These are phyloP conservation scores for Macrophomina phaseolina DNA, from an alignment of 2,329 filamentous ascomycete genomes.

Conservation along the genomic window DNA sequence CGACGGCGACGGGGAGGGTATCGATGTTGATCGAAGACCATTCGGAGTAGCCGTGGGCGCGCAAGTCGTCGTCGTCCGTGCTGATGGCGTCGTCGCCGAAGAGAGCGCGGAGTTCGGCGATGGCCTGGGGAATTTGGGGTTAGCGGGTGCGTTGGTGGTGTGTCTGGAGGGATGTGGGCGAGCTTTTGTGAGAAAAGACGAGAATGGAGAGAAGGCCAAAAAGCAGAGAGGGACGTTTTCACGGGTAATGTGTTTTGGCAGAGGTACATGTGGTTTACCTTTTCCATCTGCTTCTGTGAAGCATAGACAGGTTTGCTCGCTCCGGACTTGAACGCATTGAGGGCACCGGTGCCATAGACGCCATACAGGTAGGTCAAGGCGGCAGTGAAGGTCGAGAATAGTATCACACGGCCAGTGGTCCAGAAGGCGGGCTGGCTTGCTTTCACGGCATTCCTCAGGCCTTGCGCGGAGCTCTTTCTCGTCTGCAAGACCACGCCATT, in stretches of 20 bases:
- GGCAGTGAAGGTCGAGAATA: conserved; percentile 57
- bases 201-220: background rate
- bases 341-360: conserved; percentile 46
- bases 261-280: conserved; percentile 40
- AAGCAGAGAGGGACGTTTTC: no score
- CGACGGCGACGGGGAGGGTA: conserved; percentile 67
- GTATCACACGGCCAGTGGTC: conserved; percentile 55
- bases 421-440: conserved; percentile 47
- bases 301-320: conserved; percentile 53
- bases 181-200: background rate
- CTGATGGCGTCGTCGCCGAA: conserved; percentile 67
- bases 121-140: conserved; percentile 52
- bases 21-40: conserved; percentile 73
- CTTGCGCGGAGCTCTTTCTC: conserved; percentile 37
- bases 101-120: conserved; percentile 57
- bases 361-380: conserved; percentile 60
- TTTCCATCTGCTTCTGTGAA: conserved; percentile 57
- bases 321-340: conserved; percentile 38
- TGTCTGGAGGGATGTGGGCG: background rate
- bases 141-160: background rate
- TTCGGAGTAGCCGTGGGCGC: conserved; percentile 70
- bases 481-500: conserved; percentile 37
- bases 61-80: conserved; percentile 68
- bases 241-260: background rate
- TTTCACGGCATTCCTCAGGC: conserved; percentile 32